Evolutionary conservation across 2,329 filamentous ascomycete species (phyloP), one percentile per base, ranked within the genome.

Genomic region (Pseudonectria foliicola): DNA sequence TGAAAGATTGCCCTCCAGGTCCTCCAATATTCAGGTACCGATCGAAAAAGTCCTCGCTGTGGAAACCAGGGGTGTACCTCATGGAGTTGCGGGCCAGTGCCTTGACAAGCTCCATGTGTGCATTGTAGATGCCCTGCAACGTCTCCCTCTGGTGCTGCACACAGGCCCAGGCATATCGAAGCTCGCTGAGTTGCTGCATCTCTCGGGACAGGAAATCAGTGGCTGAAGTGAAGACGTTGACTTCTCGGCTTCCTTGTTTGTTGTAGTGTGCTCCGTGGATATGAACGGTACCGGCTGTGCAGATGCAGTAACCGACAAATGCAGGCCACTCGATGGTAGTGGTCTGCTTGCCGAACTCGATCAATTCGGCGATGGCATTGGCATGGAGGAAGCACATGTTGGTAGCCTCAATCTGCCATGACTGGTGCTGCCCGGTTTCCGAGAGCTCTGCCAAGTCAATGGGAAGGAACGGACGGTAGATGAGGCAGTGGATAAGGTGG

Each of bases 341-440:
- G 2, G 80, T 79, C 45, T 82, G 82, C 43, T 81, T 82, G 2
- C 85, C 85, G 12, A 89, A 73, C 53, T 90, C 83, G 4, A 88
- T 80, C 3, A 94, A 64, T 52, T 93, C 86, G 2, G 85, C 80
- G 33, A 93, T 89, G 5, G 86, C 85, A 52, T 93, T 94, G 6
- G 87, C 86, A 46, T 94, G 87, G 13, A 89, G 65, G 55, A 78
- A 92, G 59, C 87, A 93, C 54, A 90, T 72, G 50, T 92, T 90
- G 0, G 86, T 93, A 0, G 87, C 85, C 55, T 93, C 85, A 31
- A 93, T 90, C 55, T 93, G 87, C 87, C 87, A 94, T 18, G 85
- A 89, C 55, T 93, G 86, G 47, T 93, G 85, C 51, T 93, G 86
- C 2, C 84, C 84, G 1, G 76, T 82, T 11, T 84, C 83, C 10